Evolutionary conservation across 1,139 yeast genomes (phyloP), one percentile per base, ranked within the genome.

Genomic region (Lodderomyces margitis): DNA sequence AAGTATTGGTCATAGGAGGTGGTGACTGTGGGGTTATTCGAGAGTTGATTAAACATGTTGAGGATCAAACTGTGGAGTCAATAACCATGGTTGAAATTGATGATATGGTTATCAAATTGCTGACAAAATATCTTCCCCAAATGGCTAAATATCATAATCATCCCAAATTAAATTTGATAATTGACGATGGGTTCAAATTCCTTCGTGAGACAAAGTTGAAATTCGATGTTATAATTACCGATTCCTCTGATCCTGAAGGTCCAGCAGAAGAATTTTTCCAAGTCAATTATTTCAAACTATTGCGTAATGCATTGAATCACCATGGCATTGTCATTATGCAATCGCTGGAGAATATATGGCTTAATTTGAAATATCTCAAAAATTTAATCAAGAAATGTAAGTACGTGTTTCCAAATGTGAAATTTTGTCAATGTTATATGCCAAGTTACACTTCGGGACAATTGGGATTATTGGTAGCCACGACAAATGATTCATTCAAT

Each of bases 361-460:
- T 92, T 46, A 87, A 89, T 61, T 67, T 92, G 47, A 66, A 75
- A 21, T 80, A 86, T 54, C 73, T 92, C 52, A 68, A 74, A 50
- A 68, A 74, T 25, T 75, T 92, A 50, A 70, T 81, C 55, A 51
- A 60, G 28, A 81, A 83, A 42, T 87, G 92, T 50, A 61, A 68
- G 39, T 58, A 67, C 28, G 95, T 91, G n/a, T 92, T 92, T 67
- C 75, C 82, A 17, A 80, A 78, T 46, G 95, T 84, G n/a, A 75
- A 77, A 51, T 87, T 87, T 61, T 77, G 88, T 47, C 87, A 87
- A 61, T 84, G 95, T 52, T 86, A 92, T 54, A 92, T 91, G 65
- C 98, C 98, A 38, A 83, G 94, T 12, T 91, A 91, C 62, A 91
- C 98, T n/a, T 83, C 95, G 7, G 98, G 98, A 24, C 97, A 89